These are phyloP conservation scores for Xylaria hypoxylon DNA, from an alignment of 2,329 filamentous ascomycete species.

Conservation along the genomic window DNA sequence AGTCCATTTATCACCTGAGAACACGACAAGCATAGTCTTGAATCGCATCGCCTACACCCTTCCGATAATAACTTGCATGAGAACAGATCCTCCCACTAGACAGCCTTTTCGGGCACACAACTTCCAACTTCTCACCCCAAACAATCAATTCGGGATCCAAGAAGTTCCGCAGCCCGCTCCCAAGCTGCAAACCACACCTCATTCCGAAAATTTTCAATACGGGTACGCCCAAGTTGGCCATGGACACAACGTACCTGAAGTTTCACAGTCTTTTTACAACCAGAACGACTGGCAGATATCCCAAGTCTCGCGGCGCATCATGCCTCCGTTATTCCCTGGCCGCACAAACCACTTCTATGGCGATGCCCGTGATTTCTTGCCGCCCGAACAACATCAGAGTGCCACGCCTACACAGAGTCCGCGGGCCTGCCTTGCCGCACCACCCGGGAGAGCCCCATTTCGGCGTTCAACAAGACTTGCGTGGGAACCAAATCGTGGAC, in stretches of 20 bases:
- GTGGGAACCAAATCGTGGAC: no score
- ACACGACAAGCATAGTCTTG: background rate
- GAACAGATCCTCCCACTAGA: background rate
- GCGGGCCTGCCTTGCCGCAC: background rate
- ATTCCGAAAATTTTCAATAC: background rate
- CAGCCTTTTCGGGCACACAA: background rate
- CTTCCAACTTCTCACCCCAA: background rate
- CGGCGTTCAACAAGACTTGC: no score
- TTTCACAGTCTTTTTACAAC: background rate
- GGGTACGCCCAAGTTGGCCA: background rate
- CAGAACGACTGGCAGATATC: background rate
- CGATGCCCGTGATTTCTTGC: constrained; percentile 15
- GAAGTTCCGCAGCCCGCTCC: background rate
- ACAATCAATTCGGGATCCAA: background rate
- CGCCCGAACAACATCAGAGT: background rate
- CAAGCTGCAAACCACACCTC: background rate
- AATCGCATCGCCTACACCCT: background rate
- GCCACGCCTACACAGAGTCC: background rate
- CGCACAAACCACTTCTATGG: background rate
- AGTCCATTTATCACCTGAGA: background rate
- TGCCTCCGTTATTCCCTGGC: background rate
- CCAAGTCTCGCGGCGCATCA: background rate
- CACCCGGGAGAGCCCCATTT: no score
- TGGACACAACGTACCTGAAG: background rate
- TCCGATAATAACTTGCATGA: background rate